A percentile compares a stretch with the other conserved stretches of the same genome.
Conservation (phyloP, 2,329 filamentous ascomycete genomes). For the Macrophomina pseudophaseolina region DNA sequence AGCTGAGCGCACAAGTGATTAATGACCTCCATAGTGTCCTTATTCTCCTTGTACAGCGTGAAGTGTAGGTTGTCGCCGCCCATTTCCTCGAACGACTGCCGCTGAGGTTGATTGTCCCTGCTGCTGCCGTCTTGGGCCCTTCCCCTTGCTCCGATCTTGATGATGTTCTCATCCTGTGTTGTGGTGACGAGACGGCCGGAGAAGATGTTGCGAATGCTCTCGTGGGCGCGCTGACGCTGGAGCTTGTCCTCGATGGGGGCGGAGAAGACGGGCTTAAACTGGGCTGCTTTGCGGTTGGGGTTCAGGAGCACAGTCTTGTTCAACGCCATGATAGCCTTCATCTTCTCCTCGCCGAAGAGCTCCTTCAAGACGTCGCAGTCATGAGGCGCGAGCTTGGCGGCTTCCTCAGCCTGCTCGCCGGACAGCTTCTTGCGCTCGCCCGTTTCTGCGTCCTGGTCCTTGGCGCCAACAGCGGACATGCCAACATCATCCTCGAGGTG, state of each 20-base stretch:
- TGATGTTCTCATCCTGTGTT: conserved; percentile 72
- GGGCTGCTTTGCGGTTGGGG: conserved; percentile 61
- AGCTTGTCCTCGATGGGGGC: conserved; percentile 64
- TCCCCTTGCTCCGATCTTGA: conserved; percentile 60
- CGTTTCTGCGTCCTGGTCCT: conserved; percentile 28
- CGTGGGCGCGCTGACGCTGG: conserved; percentile 66
- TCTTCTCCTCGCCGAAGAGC: conserved; percentile 59
- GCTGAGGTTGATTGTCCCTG: not conserved
- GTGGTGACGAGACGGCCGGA: conserved; percentile 75
- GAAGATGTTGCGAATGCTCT: conserved; percentile 77
- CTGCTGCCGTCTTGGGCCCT: not conserved
- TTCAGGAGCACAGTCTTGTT: conserved; percentile 59
- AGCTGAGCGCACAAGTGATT: conserved; percentile 76
- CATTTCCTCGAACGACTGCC: conserved; percentile 62
- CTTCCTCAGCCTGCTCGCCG: conserved; percentile 24
- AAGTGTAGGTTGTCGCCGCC: conserved; percentile 88
- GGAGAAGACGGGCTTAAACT: conserved; percentile 60
- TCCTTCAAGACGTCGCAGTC: conserved; percentile 45
- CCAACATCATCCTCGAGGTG: conserved; percentile 64
- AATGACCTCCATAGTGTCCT: conserved; percentile 92
- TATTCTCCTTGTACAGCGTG: conserved; percentile 94
- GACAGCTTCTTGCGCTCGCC: conserved; percentile 27
- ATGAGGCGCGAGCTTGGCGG: conserved; percentile 42
- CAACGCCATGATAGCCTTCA: conserved; percentile 59
- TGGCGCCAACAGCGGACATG: conserved; percentile 3